A percentile compares a stretch with the other conserved stretches of the same genome.
Evolutionary conservation across 2,329 filamentous ascomycete species (phyloP).

Genomic region (Rachicladosporium sp.): DNA sequence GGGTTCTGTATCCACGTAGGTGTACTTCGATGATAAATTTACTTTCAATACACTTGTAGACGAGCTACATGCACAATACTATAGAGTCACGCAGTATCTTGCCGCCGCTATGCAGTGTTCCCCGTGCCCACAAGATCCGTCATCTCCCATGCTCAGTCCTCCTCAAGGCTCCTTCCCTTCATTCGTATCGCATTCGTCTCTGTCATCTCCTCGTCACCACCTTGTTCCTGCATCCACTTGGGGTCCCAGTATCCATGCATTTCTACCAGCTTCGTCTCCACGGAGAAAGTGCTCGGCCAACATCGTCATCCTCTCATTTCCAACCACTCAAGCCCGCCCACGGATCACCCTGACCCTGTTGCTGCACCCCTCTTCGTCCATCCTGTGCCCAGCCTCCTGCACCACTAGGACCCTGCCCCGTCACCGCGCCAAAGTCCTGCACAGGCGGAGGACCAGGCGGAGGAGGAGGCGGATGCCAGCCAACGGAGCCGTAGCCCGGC

Average conservation of each 20-base stretch:
- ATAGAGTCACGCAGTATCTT: too few relatives aligned
- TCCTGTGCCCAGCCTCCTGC: slow-evolving; percentile 44
- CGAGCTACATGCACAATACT: too few relatives aligned
- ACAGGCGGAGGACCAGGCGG: slow-evolving; percentile 51
- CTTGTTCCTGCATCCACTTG: too few relatives aligned
- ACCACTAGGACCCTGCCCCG: slow-evolving; percentile 27
- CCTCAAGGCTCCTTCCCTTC: too few relatives aligned
- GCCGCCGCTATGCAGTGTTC: too few relatives aligned
- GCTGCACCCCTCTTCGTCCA: slow-evolving; percentile 31
- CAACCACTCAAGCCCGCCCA: slow-evolving; percentile 60
- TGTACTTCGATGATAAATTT: slow-evolving; percentile 32
- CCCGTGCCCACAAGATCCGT: too few relatives aligned
- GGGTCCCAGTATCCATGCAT: too few relatives aligned
- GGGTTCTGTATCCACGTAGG: slow-evolving; percentile 80
- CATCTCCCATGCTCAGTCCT: too few relatives aligned
- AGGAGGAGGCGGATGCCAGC: slow-evolving; percentile 55
- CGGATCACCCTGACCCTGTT: slow-evolving; percentile 39
- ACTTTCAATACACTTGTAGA: too few relatives aligned
- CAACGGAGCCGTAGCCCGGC: slow-evolving; percentile 25
- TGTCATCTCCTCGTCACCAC: too few relatives aligned
- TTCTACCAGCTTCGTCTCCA: too few relatives aligned
- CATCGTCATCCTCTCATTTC: slow-evolving; percentile 36
- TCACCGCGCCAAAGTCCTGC: slow-evolving; percentile 37
- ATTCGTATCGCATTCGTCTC: too few relatives aligned
- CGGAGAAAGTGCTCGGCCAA: not conserved